Percentiles rank a stretch among this genome's conserved stretches.
phyloP scores from a whole-genome alignment of 768 basidiomycete species.

The Cyclocybe cylindracea region DNA sequence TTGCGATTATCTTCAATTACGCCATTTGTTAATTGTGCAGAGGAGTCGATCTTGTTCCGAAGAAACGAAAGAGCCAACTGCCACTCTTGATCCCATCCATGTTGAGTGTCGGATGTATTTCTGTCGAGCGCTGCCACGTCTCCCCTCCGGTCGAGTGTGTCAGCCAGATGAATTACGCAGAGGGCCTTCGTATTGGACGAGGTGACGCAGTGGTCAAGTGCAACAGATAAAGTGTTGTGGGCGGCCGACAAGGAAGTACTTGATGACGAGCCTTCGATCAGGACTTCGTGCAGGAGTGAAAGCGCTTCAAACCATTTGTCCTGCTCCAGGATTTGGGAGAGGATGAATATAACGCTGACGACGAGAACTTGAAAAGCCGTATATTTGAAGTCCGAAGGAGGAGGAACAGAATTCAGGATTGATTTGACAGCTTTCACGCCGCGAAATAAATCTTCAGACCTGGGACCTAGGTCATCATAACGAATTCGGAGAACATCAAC shows the following conservation, averaged over 20 bases:
- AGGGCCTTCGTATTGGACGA: too few relatives aligned
- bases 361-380: constrained; percentile 5
- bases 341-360: neutral
- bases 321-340: neutral
- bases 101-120: too few relatives aligned
- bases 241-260: too few relatives aligned
- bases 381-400: neutral
- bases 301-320: neutral
- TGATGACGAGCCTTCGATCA: neutral
- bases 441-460: neutral
- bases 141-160: too few relatives aligned
- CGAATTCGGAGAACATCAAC: constrained; percentile 2
- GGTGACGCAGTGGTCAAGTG: too few relatives aligned
- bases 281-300: neutral
- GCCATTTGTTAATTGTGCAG: too few relatives aligned
- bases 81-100: too few relatives aligned
- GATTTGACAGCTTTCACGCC: neutral
- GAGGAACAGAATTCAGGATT: neutral
- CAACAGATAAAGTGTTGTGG: too few relatives aligned
- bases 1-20: too few relatives aligned
- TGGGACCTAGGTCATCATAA: neutral
- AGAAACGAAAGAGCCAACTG: neutral
- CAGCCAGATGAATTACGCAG: too few relatives aligned
- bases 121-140: too few relatives aligned
- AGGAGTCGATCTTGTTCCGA: neutral